phyloP scores from a whole-genome alignment of 306 rosid genomes.

The Mucuna pruriens region DNA sequence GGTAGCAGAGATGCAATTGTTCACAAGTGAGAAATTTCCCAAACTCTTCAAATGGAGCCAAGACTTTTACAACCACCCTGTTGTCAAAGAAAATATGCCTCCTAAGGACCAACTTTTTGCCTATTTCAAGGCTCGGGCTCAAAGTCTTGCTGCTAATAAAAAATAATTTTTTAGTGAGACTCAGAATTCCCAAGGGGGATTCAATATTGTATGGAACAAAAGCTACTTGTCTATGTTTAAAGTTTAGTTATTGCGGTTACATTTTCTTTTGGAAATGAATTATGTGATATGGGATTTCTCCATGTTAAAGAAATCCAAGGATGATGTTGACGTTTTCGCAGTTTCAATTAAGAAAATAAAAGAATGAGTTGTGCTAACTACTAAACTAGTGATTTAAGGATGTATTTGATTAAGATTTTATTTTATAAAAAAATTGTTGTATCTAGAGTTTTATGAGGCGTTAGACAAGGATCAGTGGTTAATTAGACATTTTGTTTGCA shows the following conservation, averaged over 20 bases:
- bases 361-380: background rate
- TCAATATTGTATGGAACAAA: background rate
- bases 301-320: background rate
- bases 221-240: background rate
- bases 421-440: no score
- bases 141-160: background rate
- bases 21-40: conserved; percentile 49
- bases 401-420: no score
- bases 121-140: conserved; percentile 11
- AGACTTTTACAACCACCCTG: conserved; percentile 36
- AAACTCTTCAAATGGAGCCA: conserved; percentile 49
- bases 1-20: conserved; percentile 35
- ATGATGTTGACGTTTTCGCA: background rate
- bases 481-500: no score
- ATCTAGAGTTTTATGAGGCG: no score
- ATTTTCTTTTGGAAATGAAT: background rate
- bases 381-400: no score
- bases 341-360: background rate
- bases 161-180: background rate
- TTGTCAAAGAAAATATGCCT: conserved; percentile 46
- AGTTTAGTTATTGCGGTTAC: background rate
- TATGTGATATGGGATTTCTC: background rate
- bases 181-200: background rate
- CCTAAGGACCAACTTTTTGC: conserved; percentile 42
- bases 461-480: no score